Base-by-base conservation (phyloP, 2,329 filamentous ascomycete genomes). In the Cladosporium cucumerinum region DNA sequence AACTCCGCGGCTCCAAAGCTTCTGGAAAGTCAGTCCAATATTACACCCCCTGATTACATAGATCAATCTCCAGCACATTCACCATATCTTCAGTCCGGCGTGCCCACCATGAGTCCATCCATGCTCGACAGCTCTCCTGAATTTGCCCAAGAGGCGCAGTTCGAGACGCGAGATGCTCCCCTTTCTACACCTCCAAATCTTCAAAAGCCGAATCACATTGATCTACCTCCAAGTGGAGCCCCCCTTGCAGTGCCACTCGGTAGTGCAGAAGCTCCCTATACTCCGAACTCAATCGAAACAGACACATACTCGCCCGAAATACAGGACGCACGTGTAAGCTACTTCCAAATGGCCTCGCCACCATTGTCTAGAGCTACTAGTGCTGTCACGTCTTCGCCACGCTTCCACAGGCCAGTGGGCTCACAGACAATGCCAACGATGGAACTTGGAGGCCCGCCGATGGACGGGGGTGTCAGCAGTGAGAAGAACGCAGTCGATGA, bases 321-420 rank as follows among this genome's bases (percentile, higher is more conserved):
- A 10, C 57, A 64, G 28, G 58, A 62, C 25, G 64, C 61, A 7
- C 63, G 55, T 14, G 54, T 59, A 11, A 63, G 62, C 55, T 66
- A 68, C 30, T 67, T 68, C 32, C 60, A 49, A n/a, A 54, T 61
- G 16, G 48, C 65, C 18, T 54, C 65, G 11, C 61, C 65, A 4
- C 30, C 55, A 18, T 18, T 58, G 46, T 66, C 58, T 14, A 51
- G 43, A 28, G 36, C 26, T 3, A 59, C 26, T 10, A 64, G 61
- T 26, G 61, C 28, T 10, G 52, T 54, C 8, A 52, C 26, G 6
- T 36, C 55, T 25, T 58, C 61, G 8, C 61, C 61, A 8, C 30
- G 21, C 14, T 30, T 30, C n/a, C 34, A 18, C 5, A 51, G 54
- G 28, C 30, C 43, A 8, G 12, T 46, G 10, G 59, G 61, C 32